Base-by-base conservation (phyloP, 345 rosid species). In the Syzygium oleosum region DNA sequence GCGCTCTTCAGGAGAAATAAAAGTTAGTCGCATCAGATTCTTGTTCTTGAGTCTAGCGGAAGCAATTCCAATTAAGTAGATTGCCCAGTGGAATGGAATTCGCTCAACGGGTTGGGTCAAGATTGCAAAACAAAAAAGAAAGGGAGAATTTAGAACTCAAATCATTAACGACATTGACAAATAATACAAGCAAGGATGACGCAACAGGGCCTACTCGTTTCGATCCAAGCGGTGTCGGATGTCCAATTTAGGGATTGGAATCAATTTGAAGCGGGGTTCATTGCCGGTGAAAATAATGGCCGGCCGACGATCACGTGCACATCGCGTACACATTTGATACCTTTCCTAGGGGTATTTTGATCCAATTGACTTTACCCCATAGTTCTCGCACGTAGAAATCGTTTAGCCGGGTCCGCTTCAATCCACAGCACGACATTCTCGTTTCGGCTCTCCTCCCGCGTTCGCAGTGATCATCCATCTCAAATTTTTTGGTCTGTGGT, bases 231-330 rank as follows among this genome's bases (percentile, higher is more conserved):
- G 4, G 19, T 31, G 31, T 13, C 19, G 0, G 38, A n/a, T 9
- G 2, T 61, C 38, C 17, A 5, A n/a, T 27, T 59, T 27, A 25
- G 7, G 0, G 29, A 59, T 27, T 3, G 3, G 15, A 59, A 59
- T 59, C 15, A 31, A 31, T 14, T 25, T 12, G 31, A 1, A 59
- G 31, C 15, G 0, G 14, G 0, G 7, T 59, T 59, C 31, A 3
- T 59, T 34, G 46, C 79, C 12, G 5, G 2, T 7, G 11, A 63
- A 63, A 63, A 63, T 63, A 29, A 63, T 29, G 77, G 77, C 77
- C 11, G 11, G 43, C 43, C 5, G 9, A 31, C 43, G 23, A 31
- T 16, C 23, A 68, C 3, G 43, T 1, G 19, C 46, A 31, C 4
- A 34, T 68, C 79, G 4, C 12, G 6, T 31, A 17, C 79, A 4